phyloP scores from a whole-genome alignment of 192 early-diverging fungal species.

The Coemansia sp. region DNA sequence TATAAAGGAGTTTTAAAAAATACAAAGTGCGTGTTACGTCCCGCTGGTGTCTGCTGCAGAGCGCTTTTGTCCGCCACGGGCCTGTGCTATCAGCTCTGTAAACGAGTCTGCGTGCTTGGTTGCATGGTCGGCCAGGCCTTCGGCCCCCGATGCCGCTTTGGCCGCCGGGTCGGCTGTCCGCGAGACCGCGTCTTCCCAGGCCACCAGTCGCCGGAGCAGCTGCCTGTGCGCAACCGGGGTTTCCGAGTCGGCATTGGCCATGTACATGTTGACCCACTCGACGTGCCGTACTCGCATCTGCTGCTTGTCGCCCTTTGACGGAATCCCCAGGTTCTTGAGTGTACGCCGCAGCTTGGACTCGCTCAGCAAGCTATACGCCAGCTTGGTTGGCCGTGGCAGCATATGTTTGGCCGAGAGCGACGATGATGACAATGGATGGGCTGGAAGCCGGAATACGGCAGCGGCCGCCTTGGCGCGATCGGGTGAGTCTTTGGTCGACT shows the following conservation, averaged over 20 bases:
- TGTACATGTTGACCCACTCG: conserved; percentile 49
- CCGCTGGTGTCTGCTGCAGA: too few species aligned
- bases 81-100: conserved; percentile 25
- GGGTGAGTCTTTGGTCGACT: not conserved
- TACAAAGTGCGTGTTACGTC: not conserved
- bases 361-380: conserved; percentile 44
- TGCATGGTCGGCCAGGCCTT: conserved; percentile 13
- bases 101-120: conserved; percentile 37
- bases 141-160: not conserved
- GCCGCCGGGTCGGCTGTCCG: conserved; percentile 3
- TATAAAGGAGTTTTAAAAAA: not conserved
- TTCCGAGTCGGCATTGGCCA: conserved; percentile 45
- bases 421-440: too few species aligned
- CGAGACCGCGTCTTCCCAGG: conserved; percentile 27
- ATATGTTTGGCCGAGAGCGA: conserved; percentile 4
- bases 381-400: conserved; percentile 44
- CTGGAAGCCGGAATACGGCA: not conserved
- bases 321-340: conserved; percentile 42
- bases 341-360: conserved; percentile 44
- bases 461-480: not conserved
- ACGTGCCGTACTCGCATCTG: conserved; percentile 43
- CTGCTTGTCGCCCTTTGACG: conserved; percentile 41
- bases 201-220: conserved; percentile 20
- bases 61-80: conserved; percentile 4
- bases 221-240: conserved; percentile 24